Evolutionary conservation across 192 early-diverging fungal genomes (phyloP).

Genomic region (Geranomyces michiganensis): DNA sequence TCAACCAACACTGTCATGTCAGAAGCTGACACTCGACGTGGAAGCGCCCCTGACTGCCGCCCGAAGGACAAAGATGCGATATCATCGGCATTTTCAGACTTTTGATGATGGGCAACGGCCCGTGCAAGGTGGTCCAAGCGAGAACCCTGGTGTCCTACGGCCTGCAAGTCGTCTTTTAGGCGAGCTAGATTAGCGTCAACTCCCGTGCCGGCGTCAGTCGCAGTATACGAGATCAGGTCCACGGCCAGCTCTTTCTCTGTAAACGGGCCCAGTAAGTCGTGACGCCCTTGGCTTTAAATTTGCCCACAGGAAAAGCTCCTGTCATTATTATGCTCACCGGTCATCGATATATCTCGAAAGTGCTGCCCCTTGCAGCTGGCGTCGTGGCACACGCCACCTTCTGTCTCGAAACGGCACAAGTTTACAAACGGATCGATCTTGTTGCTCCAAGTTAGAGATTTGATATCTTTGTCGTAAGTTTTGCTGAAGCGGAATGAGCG

Average conservation of each 20-base stretch:
- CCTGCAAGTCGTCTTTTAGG: constrained; percentile 8
- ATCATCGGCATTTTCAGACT: neutral
- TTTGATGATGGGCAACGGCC: constrained; percentile 6
- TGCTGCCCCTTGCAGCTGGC: constrained; percentile 30
- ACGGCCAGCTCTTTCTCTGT: constrained; percentile 5
- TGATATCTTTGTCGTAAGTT: constrained; percentile 8
- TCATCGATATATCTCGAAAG: constrained; percentile 19
- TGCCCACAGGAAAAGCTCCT: neutral
- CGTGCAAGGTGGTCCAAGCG: neutral
- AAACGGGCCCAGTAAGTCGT: neutral
- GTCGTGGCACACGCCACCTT: constrained; percentile 34
- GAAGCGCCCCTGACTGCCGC: too few species aligned
- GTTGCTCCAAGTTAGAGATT: constrained; percentile 26
- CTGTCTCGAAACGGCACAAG: constrained; percentile 31
- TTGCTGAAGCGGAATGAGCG: constrained; percentile 25
- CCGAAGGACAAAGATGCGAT: neutral
- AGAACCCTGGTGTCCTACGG: neutral
- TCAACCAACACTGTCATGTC: too few species aligned
- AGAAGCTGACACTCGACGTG: too few species aligned
- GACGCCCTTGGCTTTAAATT: too few species aligned
- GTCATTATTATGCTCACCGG: constrained; percentile 7
- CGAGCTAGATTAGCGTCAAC: neutral
- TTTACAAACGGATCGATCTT: constrained; percentile 26
- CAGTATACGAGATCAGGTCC: constrained; percentile 15
- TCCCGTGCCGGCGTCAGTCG: neutral